Evolutionary conservation across 2,329 filamentous ascomycete genomes (phyloP).

Genomic region (Huntiella moniliformis): DNA sequence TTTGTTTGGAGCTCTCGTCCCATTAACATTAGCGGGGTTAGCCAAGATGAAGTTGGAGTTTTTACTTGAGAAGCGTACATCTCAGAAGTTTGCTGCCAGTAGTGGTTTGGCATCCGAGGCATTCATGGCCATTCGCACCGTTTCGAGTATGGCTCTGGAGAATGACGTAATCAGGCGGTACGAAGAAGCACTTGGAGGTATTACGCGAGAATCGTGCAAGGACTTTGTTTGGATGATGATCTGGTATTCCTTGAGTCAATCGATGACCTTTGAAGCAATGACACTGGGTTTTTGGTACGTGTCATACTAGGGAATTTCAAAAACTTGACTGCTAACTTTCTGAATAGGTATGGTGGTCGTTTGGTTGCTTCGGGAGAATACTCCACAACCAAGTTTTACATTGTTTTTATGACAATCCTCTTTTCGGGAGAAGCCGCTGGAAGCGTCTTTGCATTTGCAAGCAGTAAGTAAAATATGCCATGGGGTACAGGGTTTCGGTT

Average conservation of each 20-base stretch:
- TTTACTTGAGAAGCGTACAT: conserved; percentile 26
- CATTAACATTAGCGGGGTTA: conserved; percentile 27
- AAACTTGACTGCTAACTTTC: neutral
- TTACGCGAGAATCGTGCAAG: conserved; percentile 17
- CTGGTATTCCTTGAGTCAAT: conserved; percentile 24
- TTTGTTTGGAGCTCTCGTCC: conserved; percentile 26
- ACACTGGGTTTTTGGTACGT: conserved; percentile 22
- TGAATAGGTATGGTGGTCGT: conserved; percentile 20
- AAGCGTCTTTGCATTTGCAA: conserved; percentile 27
- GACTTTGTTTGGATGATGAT: conserved; percentile 22
- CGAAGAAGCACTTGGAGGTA: conserved; percentile 16
- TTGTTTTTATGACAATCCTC: conserved; percentile 31
- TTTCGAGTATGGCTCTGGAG: conserved; percentile 30
- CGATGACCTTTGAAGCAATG: conserved; percentile 22
- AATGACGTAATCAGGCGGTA: conserved; percentile 22
- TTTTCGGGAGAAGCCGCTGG: conserved; percentile 26
- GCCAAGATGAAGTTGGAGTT: conserved; percentile 29
- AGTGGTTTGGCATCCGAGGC: conserved; percentile 31
- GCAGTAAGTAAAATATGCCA: conserved; percentile 17
- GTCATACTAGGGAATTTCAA: neutral
- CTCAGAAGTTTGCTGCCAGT: conserved; percentile 26
- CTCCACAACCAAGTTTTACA: conserved; percentile 27
- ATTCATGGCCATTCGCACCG: conserved; percentile 28
- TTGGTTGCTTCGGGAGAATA: conserved; percentile 29
- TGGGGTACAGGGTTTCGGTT: neutral